Percentiles rank a stretch among this genome's conserved stretches.
Evolutionary conservation across 2,329 filamentous ascomycete genomes (phyloP).

Genomic region (Cytospora piceicola): DNA sequence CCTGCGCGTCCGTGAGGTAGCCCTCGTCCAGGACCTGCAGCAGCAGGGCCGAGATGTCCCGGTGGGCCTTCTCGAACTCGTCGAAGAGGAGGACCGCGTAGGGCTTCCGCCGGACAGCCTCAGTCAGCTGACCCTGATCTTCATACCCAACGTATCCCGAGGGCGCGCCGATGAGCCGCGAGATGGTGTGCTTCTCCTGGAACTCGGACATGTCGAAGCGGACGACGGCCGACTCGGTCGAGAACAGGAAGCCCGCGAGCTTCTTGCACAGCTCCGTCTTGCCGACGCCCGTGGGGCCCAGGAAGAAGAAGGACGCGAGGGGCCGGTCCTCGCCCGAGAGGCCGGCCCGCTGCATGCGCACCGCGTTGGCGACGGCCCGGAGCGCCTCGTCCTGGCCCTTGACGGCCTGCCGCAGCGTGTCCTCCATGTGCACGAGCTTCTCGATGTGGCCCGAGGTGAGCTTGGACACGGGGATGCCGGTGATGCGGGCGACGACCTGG

Average conservation of each 20-base stretch:
- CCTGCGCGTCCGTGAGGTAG: conserved; percentile 92
- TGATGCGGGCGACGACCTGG: conserved; percentile 85
- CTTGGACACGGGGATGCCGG: conserved; percentile 90
- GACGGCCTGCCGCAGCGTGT: conserved; percentile 79
- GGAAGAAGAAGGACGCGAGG: conserved; percentile 94
- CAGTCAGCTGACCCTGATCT: conserved; percentile 92
- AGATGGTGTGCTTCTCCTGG: conserved; percentile 95
- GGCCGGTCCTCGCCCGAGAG: conserved; percentile 90
- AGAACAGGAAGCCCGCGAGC: conserved; percentile 90
- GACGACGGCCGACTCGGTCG: conserved; percentile 85
- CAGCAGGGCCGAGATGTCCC: conserved; percentile 88
- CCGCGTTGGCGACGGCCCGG: conserved; percentile 86
- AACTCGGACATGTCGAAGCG: conserved; percentile 99
- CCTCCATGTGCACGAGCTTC: conserved; percentile 95
- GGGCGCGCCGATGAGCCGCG: conserved; percentile 86
- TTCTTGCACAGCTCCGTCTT: conserved; percentile 99
- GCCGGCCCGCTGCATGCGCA: conserved; percentile 90
- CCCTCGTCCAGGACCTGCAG: conserved; percentile 96
- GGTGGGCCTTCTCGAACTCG: conserved; percentile 96
- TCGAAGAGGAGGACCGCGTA: conserved; percentile 95
- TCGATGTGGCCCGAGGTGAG: conserved; percentile 92
- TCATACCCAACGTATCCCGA: conserved; percentile 97
- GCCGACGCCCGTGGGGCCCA: conserved; percentile 93
- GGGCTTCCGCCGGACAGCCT: conserved; percentile 91
- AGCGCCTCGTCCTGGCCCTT: conserved; percentile 94